Evolutionary conservation across 441 rosid species (phyloP).

Genomic region (Bruguiera hainesii): DNA sequence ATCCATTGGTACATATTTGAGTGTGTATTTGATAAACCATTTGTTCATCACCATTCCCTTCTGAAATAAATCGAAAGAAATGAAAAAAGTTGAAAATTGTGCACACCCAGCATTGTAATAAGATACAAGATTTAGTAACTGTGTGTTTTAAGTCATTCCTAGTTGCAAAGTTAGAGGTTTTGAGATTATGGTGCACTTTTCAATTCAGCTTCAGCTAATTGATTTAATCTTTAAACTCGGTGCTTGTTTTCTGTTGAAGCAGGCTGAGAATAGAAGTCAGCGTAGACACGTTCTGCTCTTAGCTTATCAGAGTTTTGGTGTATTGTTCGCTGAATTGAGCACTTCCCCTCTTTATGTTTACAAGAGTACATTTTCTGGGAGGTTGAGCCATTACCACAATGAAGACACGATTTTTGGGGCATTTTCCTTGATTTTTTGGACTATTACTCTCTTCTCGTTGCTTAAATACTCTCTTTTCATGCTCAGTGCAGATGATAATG

Average conservation of each 20-base stretch:
- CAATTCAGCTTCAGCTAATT: too few species aligned
- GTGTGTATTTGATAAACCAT: too few species aligned
- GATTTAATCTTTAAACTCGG: too few species aligned
- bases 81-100: background rate
- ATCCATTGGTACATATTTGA: background rate
- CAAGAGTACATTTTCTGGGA: constrained; percentile 67
- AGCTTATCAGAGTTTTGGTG: constrained; percentile 86
- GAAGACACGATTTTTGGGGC: constrained; percentile 78
- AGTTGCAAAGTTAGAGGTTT: too few species aligned
- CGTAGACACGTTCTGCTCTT: constrained; percentile 50
- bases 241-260: constrained; percentile 29
- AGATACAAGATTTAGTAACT: too few species aligned
- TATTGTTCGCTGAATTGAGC: constrained; percentile 68
- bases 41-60: background rate
- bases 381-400: constrained; percentile 43
- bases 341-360: constrained; percentile 87
- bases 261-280: constrained; percentile 54
- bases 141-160: too few species aligned
- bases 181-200: too few species aligned
- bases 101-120: too few species aligned
- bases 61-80: background rate
- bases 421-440: constrained; percentile 83
- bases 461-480: constrained; percentile 60
- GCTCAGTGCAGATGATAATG: constrained; percentile 66
- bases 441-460: constrained; percentile 69